Evolutionary conservation across 2,329 filamentous ascomycete species (phyloP), one percentile per base, ranked within the genome.

Genomic region (Nannizziopsis barbatae): DNA sequence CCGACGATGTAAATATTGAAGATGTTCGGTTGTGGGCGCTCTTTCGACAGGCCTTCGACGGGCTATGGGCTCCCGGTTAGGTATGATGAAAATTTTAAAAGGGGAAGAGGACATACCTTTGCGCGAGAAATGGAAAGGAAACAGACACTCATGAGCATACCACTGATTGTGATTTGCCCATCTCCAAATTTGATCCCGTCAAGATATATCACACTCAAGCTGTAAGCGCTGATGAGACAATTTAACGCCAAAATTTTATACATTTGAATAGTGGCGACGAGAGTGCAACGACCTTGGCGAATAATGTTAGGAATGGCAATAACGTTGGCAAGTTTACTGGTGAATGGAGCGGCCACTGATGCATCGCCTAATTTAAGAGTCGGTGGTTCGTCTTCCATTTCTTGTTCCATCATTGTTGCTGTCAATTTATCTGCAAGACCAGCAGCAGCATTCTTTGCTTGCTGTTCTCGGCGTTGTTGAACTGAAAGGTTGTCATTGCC

Each of bases 121-220:
- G 92, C 92, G 52, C 92, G 84, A n/a, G 92, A 96, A 61, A 98
- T 95, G 53, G 89, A 95, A 60, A 98, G 72, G 77, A 98, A 98
- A 71, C 92, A 98, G 44, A 98, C 92, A 60, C 89, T 95, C 92
- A 98, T 96, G 66, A 98, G 82, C 86, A 98, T 96, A 58, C 92
- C 92, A 58, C 88, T 95, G 60, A 98, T 96, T 12, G 92, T 98
- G 57, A 96, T 92, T 70, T 98, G 92, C 3, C 89, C 88, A 64
- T 98, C 92, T 49, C 92, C 89, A 63, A 98, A 98, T 72, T 98
- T 98, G 75, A 98, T 98, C 54, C 92, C 92, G 60, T 96, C 90
- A 1, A 98, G 79, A 62, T 98, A 98, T 50, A 98, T 75, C 14
- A 98, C 92, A 65, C 86, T 93, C 63, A 98, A 71, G 67, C 87